Evolutionary conservation across 2,329 filamentous ascomycete species (phyloP), one percentile per base, ranked within the genome.

Genomic region (Alternaria conjuncta): DNA sequence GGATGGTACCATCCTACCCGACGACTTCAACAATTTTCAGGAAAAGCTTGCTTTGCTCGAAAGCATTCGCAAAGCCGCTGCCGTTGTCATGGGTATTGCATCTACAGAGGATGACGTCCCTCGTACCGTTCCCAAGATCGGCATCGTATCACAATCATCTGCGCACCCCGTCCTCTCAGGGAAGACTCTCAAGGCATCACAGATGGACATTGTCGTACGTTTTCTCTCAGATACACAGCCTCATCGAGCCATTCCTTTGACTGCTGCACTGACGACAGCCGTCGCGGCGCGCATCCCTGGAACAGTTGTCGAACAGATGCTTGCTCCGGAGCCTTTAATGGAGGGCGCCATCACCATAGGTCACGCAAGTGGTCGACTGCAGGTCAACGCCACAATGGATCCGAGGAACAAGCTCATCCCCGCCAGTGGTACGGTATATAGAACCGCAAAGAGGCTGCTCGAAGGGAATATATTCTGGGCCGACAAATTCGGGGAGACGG

Each of bases 41-140:
- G 51, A 72, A 0, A 82, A 81, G 4, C 80, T 91, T 45, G 83
- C 63, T 1, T 82, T 79, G 0, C 79, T 92, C 12, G 88, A 91
- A 58, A 77, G 78, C 1, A 88, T 92, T 57, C 83, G 90, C 2
- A 82, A 81, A 51, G 80, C 83, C 47, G 90, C 87, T 1, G 86
- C 87, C 0, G 82, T 85, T 0, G 81, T 80, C 23, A 92, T 92
- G 89, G 88, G 89, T 0, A 80, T 92, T 50, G 83, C 84, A 8
- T 68, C 75, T 5, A 76, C 81, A 0, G 77, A 80, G 12, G 78
- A 79, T 1, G 79, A 78, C 2, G 85, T 85, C 7, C 83, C 85
- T 0, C 83, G 85, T 0, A 87, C 87, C 2, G 86, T 91, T 2
- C 89, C 90, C 1, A 90, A 92, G 73, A 87, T 92, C 41, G 86